Conservation (phyloP, 2,329 filamentous ascomycete species). For the Ophiostoma novo-ulmi region DNA sequence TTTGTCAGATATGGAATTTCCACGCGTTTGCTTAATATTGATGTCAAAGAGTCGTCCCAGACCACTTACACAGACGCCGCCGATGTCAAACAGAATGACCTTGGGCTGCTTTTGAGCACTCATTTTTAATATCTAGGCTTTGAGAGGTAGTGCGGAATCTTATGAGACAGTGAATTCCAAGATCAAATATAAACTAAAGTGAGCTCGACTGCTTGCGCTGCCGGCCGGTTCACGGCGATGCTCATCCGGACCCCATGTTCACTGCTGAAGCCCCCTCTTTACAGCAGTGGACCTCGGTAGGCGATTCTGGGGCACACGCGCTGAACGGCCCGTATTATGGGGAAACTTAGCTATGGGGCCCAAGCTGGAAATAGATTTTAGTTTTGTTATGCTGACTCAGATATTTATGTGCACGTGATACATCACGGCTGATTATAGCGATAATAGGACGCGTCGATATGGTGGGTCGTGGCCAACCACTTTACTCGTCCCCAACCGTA, state of each 20-base stretch:
- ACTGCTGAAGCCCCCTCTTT: constrained; percentile 1
- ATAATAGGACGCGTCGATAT: not conserved
- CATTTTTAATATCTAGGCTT: constrained; percentile 34
- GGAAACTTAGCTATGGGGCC: not conserved
- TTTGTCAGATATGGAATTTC: not conserved
- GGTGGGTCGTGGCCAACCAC: constrained; percentile 19
- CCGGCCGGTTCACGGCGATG: not conserved
- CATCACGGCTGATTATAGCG: constrained; percentile 6
- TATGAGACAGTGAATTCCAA: not conserved
- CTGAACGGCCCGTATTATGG: constrained; percentile 7
- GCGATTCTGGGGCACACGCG: not conserved
- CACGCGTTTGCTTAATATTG: not conserved
- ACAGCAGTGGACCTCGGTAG: constrained; percentile 23
- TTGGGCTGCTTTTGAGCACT: constrained; percentile 52
- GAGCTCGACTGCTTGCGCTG: not conserved
- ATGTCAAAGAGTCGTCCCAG: not conserved
- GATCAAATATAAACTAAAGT: not conserved
- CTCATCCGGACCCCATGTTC: not conserved
- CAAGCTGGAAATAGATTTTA: not conserved
- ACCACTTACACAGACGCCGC: constrained; percentile 83
- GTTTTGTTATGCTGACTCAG: not conserved
- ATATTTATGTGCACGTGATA: not conserved
- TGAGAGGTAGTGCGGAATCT: no score
- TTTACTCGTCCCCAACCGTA: constrained; percentile 17
- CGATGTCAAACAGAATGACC: constrained; percentile 88